Evolutionary conservation across 2,329 filamentous ascomycete genomes (phyloP).

Genomic region (Talaromyces sp.): DNA sequence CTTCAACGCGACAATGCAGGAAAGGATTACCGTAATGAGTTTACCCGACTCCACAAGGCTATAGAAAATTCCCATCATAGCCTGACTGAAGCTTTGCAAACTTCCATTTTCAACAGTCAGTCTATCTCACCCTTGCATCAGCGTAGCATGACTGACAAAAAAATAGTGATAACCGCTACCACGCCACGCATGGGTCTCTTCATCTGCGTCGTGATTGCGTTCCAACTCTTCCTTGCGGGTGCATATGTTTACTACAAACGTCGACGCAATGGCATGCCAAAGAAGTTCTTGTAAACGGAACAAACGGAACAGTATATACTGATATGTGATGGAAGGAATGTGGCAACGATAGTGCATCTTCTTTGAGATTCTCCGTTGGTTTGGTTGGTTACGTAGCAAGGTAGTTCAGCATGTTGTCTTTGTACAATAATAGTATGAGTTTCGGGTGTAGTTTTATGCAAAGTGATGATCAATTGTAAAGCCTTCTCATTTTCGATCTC

Average conservation of each 20-base stretch:
- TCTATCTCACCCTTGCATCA: constrained; percentile 12
- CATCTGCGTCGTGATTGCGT: constrained; percentile 68
- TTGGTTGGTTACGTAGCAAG: background rate
- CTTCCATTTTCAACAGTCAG: constrained; percentile 50
- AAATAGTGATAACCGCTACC: constrained; percentile 50
- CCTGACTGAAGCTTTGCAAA: constrained; percentile 50
- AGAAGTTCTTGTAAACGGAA: constrained; percentile 74
- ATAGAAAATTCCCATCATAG: constrained; percentile 53
- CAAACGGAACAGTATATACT: background rate
- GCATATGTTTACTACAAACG: constrained; percentile 77
- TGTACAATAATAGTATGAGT: background rate
- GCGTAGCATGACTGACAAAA: background rate
- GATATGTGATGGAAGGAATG: background rate
- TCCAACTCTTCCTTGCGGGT: constrained; percentile 67
- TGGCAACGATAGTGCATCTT: background rate
- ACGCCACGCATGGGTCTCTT: constrained; percentile 58
- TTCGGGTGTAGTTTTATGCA: background rate
- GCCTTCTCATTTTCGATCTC: constrained; percentile 2
- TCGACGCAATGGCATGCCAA: constrained; percentile 69
- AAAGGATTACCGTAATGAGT: constrained; percentile 55
- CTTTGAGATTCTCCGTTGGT: background rate
- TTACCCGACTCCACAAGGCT: constrained; percentile 52
- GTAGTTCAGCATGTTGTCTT: background rate
- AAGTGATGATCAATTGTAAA: background rate
- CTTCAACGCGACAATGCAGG: constrained; percentile 54